Evolutionary conservation across 2,329 filamentous ascomycete genomes (phyloP).

Genomic region (Venturia effusa): DNA sequence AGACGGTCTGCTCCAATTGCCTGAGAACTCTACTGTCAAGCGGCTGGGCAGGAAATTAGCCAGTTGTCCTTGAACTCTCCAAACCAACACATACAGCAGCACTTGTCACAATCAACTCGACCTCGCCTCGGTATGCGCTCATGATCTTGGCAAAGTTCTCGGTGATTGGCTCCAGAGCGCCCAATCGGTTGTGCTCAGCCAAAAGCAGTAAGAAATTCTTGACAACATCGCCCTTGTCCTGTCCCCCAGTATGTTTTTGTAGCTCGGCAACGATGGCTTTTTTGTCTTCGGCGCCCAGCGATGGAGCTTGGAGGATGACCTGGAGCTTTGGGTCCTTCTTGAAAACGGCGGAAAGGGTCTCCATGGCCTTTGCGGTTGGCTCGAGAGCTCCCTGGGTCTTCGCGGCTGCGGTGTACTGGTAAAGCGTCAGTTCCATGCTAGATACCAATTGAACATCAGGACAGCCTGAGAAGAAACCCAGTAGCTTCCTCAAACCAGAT

Average conservation of each 20-base stretch:
- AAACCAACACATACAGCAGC: conserved; percentile 56
- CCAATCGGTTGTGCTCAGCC: conserved; percentile 92
- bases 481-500: not conserved
- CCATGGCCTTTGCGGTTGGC: conserved; percentile 68
- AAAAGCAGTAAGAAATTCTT: conserved; percentile 89
- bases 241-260: conserved; percentile 63
- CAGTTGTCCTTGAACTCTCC: not conserved
- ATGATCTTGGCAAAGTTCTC: conserved; percentile 84
- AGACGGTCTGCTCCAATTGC: conserved; percentile 76
- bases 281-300: conserved; percentile 72
- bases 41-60: conserved; percentile 40
- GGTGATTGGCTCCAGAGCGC: conserved; percentile 67
- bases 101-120: conserved; percentile 85
- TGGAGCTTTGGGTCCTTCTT: conserved; percentile 74
- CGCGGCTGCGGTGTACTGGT: conserved; percentile 79
- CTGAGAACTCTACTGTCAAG: conserved; percentile 78
- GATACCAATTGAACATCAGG: not conserved
- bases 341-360: conserved; percentile 59
- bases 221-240: conserved; percentile 65
- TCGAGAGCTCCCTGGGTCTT: conserved; percentile 82
- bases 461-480: not conserved
- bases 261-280: conserved; percentile 76
- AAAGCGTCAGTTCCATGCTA: not conserved
- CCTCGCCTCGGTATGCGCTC: conserved; percentile 79
- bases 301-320: conserved; percentile 67